phyloP scores from a whole-genome alignment of 345 rosid species.

The Isatis tinctoria region DNA sequence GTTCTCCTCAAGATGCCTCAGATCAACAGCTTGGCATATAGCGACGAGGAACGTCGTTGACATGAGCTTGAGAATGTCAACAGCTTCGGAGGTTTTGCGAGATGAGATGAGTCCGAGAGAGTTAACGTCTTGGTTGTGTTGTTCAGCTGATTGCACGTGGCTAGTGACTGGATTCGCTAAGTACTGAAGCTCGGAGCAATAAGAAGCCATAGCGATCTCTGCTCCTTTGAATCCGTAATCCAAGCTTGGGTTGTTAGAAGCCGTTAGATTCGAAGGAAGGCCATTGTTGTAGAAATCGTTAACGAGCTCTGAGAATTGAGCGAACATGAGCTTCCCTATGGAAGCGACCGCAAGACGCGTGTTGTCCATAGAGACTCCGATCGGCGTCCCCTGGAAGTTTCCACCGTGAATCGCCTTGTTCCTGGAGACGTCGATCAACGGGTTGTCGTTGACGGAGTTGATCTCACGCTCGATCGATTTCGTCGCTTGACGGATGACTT shows the following conservation, averaged over 20 bases:
- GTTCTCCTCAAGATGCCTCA: conserved; percentile 73
- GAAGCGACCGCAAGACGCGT: conserved; percentile 61
- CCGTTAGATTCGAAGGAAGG: conserved; percentile 70
- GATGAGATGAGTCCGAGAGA: conserved; percentile 69
- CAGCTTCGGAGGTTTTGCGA: conserved; percentile 58
- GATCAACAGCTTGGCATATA: conserved; percentile 64
- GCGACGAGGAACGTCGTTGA: conserved; percentile 60
- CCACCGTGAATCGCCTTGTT: conserved; percentile 76
- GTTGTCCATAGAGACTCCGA: conserved; percentile 87
- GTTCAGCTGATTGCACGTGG: conserved; percentile 75
- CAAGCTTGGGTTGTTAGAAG: conserved; percentile 60
- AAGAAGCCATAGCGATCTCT: conserved; percentile 82
- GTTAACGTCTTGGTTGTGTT: conserved; percentile 78
- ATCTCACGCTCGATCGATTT: conserved; percentile 74
- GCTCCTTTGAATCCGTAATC: conserved; percentile 85
- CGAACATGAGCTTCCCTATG: conserved; percentile 79
- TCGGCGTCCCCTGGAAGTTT: conserved; percentile 81
- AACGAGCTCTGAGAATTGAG: conserved; percentile 72
- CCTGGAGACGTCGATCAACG: conserved; percentile 67
- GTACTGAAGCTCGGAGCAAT: conserved; percentile 74
- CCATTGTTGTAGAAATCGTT: conserved; percentile 81
- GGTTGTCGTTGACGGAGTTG: conserved; percentile 78
- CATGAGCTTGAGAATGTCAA: conserved; percentile 67
- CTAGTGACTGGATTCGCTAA: conserved; percentile 73
- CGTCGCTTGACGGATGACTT: conserved; percentile 59